These are phyloP conservation scores for Pythium rishiriense DNA, from an alignment of 352 stramenopile genomes.

Conservation along the genomic window DNA sequence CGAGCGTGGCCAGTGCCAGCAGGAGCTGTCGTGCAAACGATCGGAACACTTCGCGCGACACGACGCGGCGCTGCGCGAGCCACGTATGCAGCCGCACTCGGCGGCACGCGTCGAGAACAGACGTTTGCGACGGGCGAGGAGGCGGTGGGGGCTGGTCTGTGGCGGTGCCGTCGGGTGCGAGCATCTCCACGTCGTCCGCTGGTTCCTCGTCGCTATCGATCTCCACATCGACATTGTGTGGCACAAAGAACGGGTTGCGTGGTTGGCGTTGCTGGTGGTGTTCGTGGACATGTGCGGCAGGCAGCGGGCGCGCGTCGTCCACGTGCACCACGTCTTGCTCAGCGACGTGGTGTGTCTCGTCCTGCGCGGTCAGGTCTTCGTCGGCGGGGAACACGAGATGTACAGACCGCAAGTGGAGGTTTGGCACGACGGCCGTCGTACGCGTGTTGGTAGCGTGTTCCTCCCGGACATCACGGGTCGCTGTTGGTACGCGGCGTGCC, in stretches of 20 bases:
- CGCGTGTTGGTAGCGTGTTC: background rate
- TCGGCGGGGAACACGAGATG: slow-evolving; percentile 24
- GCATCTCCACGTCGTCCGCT: slow-evolving; percentile 35
- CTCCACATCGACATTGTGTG: background rate
- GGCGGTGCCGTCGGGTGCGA: slow-evolving; percentile 19
- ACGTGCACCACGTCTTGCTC: background rate
- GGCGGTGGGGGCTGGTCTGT: background rate
- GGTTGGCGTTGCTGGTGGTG: background rate
- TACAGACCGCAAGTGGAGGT: slow-evolving; percentile 16
- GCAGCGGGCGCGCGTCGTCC: background rate
- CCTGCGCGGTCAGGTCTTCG: slow-evolving; percentile 3
- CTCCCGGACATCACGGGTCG: background rate
- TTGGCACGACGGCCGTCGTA: background rate
- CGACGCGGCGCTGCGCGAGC: slow-evolving; percentile 31
- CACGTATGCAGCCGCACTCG: slow-evolving; percentile 35
- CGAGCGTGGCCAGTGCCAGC: slow-evolving; percentile 55
- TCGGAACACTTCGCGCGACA: slow-evolving; percentile 43
- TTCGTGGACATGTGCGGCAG: background rate
- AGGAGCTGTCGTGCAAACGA: slow-evolving; percentile 68
- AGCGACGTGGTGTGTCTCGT: background rate
- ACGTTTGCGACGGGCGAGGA: background rate
- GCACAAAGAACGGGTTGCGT: slow-evolving; percentile 1
- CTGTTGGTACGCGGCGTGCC: background rate
- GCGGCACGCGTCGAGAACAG: background rate
- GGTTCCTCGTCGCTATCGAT: slow-evolving; percentile 22